A percentile compares a stretch with the other conserved stretches of the same genome.
These are phyloP conservation scores for Nymphaea colorata DNA, from an alignment of 164 flowering plant genomes.

Conservation along the genomic window DNA sequence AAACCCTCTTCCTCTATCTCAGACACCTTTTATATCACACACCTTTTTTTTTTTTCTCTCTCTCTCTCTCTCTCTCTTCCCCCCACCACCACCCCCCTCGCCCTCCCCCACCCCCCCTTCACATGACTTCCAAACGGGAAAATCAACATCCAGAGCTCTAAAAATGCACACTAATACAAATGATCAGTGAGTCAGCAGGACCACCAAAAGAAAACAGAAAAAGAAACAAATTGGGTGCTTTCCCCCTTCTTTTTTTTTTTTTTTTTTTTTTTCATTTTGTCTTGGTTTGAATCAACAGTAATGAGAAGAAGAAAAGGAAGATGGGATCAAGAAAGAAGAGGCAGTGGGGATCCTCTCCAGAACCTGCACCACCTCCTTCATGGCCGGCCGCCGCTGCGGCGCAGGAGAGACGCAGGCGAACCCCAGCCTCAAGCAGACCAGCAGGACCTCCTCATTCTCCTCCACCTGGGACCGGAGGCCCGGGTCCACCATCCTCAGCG, in stretches of 20 bases:
- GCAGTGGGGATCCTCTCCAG: slow-evolving; percentile 52
- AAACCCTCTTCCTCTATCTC: too few species aligned
- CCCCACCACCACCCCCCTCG: too few species aligned
- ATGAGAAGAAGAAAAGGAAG: slow-evolving; percentile 10
- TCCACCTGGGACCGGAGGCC: slow-evolving; percentile 72
- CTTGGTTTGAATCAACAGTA: background rate
- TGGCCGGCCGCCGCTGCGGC: slow-evolving; percentile 76
- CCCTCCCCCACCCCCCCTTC: too few species aligned
- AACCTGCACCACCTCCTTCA: slow-evolving; percentile 78
- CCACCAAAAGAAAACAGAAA: too few species aligned
- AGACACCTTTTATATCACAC: too few species aligned
- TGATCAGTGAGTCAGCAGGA: too few species aligned
- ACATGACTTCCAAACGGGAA: too few species aligned
- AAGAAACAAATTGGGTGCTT: background rate
- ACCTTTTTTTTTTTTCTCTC: too few species aligned
- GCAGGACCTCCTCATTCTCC: slow-evolving; percentile 64
- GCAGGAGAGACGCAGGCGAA: slow-evolving; percentile 44
- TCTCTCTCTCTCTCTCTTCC: too few species aligned
- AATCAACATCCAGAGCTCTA: too few species aligned
- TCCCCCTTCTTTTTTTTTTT: background rate
- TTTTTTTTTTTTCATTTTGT: background rate
- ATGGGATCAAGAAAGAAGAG: background rate
- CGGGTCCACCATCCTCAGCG: slow-evolving; percentile 59
- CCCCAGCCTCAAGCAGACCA: slow-evolving; percentile 59
- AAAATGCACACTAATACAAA: too few species aligned